A percentile compares a stretch with the other conserved stretches of the same genome.
These are phyloP conservation scores for Aureobasidium sp. DNA, from an alignment of 2,329 filamentous ascomycete species.

Conservation along the genomic window DNA sequence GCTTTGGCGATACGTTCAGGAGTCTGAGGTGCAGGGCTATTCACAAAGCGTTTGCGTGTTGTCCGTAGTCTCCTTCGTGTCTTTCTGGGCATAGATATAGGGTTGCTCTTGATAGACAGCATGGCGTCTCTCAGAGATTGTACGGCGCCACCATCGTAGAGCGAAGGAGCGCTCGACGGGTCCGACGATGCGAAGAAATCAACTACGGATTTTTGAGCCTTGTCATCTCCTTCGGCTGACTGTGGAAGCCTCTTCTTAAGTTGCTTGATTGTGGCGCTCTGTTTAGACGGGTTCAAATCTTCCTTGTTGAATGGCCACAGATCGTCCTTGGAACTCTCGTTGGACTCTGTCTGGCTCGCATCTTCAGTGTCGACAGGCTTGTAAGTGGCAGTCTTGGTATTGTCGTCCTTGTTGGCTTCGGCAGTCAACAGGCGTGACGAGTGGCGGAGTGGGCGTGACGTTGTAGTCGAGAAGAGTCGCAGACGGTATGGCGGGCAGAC, in stretches of 20 bases:
- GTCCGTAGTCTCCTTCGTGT: background rate
- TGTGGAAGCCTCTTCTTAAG: background rate
- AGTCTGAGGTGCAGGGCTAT: background rate
- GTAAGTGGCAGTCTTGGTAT: background rate
- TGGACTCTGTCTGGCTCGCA: background rate
- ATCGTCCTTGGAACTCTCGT: background rate
- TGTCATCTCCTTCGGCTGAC: background rate
- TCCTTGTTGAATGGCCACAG: background rate
- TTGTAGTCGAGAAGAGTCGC: background rate
- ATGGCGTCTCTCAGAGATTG: constrained; percentile 10
- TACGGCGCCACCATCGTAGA: background rate
- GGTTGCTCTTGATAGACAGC: constrained; percentile 1
- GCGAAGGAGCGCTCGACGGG: background rate
- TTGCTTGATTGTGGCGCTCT: background rate
- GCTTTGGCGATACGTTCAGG: background rate
- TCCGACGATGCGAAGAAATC: background rate
- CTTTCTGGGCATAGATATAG: background rate
- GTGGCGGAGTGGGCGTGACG: background rate
- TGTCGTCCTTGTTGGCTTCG: background rate
- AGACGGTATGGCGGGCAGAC: background rate
- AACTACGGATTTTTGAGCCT: background rate
- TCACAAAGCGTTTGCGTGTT: background rate
- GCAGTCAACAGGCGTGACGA: background rate
- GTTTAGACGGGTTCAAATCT: background rate
- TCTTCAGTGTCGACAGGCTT: background rate